These are phyloP conservation scores for Fusarium nelsonii DNA, from an alignment of 2,329 filamentous ascomycete species.

Conservation along the genomic window DNA sequence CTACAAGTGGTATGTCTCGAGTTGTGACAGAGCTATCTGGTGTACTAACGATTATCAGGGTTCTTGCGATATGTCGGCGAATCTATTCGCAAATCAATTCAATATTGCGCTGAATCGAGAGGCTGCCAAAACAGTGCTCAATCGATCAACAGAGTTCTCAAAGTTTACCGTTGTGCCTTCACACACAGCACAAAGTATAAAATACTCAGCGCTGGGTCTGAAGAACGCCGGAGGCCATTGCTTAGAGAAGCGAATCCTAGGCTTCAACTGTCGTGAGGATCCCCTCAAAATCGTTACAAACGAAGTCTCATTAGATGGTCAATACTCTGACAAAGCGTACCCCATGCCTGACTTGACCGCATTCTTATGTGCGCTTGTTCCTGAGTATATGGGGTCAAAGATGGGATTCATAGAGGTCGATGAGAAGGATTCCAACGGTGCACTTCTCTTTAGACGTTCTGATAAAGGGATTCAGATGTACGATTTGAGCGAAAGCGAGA, in stretches of 20 bases:
- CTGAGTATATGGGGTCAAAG: conserved; percentile 12
- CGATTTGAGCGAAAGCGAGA: conserved; percentile 18
- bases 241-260: conserved; percentile 39
- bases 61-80: conserved; percentile 40
- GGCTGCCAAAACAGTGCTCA: conserved; percentile 36
- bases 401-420: conserved; percentile 20
- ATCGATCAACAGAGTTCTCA: conserved; percentile 27
- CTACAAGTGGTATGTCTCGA: conserved; percentile 36
- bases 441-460: conserved; percentile 34
- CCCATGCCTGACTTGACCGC: conserved; percentile 44
- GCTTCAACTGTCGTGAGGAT: conserved; percentile 44
- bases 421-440: conserved; percentile 22
- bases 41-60: conserved; percentile 24
- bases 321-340: conserved; percentile 32
- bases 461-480: conserved; percentile 38
- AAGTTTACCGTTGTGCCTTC: conserved; percentile 43
- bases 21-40: too few species aligned
- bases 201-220: conserved; percentile 37
- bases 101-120: conserved; percentile 40
- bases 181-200: conserved; percentile 43
- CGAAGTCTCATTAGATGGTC: conserved; percentile 29
- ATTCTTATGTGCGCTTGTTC: conserved; percentile 32
- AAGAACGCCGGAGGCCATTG: conserved; percentile 25
- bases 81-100: conserved; percentile 45
- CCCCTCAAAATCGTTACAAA: conserved; percentile 37